These are phyloP conservation scores for Cryptococcus maquisensis DNA, from an alignment of 1,284 basidiomycete species.

Conservation along the genomic window DNA sequence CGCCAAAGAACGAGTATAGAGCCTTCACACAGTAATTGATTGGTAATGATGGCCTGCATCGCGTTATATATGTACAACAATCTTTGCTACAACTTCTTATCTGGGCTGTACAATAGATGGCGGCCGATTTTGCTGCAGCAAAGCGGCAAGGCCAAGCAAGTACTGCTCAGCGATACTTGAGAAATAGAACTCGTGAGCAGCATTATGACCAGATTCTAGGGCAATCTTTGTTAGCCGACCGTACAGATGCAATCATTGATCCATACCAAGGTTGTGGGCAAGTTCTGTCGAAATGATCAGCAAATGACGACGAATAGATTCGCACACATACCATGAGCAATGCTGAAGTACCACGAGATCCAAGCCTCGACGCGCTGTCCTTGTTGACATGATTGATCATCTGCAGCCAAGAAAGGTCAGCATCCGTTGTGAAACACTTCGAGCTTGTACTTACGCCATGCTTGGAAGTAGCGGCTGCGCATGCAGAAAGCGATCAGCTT, in stretches of 20 bases:
- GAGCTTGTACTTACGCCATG: slow-evolving; percentile 67
- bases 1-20: not conserved
- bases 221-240: slow-evolving; percentile 6
- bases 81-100: not conserved
- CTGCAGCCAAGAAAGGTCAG: not conserved
- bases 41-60: not conserved
- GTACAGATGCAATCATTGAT: not conserved
- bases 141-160: slow-evolving; percentile 34
- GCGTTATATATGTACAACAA: not conserved
- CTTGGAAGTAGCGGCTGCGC: slow-evolving; percentile 64
- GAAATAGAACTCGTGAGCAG: slow-evolving; percentile 84
- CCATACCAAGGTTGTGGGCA: slow-evolving; percentile 38
- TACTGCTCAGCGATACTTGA: slow-evolving; percentile 77
- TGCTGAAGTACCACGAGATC: slow-evolving; percentile 81
- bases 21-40: not conserved
- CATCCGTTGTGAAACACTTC: not conserved
- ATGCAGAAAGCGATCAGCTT: not conserved
- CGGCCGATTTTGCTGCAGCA: not conserved
- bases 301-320: not conserved
- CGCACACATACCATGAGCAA: slow-evolving; percentile 65
- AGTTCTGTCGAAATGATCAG: slow-evolving; percentile 22
- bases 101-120: not conserved
- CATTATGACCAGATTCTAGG: slow-evolving; percentile 48
- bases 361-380: slow-evolving; percentile 65
- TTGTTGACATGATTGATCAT: slow-evolving; percentile 60